Evolutionary conservation across 2,329 filamentous ascomycete species (phyloP), one percentile per base, ranked within the genome.

Genomic region (Aspergillus luchuensis): DNA sequence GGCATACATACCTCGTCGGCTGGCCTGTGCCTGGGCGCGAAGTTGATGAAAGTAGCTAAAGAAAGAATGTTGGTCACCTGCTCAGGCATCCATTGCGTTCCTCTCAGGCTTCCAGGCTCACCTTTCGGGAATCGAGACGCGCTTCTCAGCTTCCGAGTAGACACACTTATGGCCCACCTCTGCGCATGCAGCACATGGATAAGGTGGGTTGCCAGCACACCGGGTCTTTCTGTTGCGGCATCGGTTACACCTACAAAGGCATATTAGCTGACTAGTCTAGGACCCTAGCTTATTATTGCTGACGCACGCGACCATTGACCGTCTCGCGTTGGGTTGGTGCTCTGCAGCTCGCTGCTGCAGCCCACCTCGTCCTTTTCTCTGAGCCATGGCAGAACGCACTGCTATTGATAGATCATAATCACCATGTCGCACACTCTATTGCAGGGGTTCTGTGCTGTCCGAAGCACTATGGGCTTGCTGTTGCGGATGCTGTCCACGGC

Each of bases 81-180:
- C 13, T 45, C 28, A 30, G 53, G 39, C 25, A 45, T 10, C 10
- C 4, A 45, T 23, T 13, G 5, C 4, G 19, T 45, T n/a, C 15
- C 19, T 8, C 21, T 47, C 53, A 33, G 47, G 47, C 47, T 36
- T n/a, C 23, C 39, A 11, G 6, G 36, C 62, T 62, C 50, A 75
- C 74, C 72, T 76, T 58, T 76, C 74, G 4, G 73, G 69, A 21
- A 77, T 72, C 1, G 72, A 72, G 11, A 77, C 66, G 8, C 74
- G 67, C 54, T 74, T 75, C 45, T 76, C 74, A 7, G 72, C 70
- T 64, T 77, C 74, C 0, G 74, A 72, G 59, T 76, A 77, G 13
- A 75, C 65, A 61, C 75, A 77, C 15, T 63, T 50, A 6, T 70
- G 69, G 1, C 71, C 72, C 1, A 62, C 71, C 52, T 74, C 73